phyloP scores from a whole-genome alignment of 208 protist species.

The Wallacemonas sp. region DNA sequence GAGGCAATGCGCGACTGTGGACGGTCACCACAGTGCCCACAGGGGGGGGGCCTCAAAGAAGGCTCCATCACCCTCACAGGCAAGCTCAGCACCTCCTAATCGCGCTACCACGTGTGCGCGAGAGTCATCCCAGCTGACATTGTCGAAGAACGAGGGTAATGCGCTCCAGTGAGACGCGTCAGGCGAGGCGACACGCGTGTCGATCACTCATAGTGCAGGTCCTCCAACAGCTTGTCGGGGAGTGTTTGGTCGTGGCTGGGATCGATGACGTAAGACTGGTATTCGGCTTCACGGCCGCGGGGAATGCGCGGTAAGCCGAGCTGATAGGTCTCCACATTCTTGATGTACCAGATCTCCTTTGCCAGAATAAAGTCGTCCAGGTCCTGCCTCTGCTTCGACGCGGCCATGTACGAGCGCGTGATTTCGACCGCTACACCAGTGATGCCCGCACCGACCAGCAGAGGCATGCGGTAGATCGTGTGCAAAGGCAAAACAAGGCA shows the following conservation, averaged over 20 bases:
- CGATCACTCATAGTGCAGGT: conserved; percentile 26
- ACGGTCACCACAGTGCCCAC: too few species aligned
- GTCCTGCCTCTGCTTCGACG: conserved; percentile 76
- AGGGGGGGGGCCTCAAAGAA: too few species aligned
- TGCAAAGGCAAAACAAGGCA: conserved; percentile 77
- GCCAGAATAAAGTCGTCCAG: conserved; percentile 84
- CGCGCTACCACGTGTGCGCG: too few species aligned
- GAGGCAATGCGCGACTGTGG: too few species aligned
- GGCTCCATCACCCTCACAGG: too few species aligned
- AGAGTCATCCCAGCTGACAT: too few species aligned
- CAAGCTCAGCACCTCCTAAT: too few species aligned
- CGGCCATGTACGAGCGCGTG: conserved; percentile 73
- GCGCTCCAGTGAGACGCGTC: too few species aligned
- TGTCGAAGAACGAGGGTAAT: too few species aligned
- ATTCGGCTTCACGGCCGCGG: conserved; percentile 66
- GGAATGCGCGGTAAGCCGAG: conserved; percentile 77
- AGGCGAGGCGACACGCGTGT: too few species aligned
- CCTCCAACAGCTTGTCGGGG: conserved; percentile 48
- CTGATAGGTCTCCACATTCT: conserved; percentile 89
- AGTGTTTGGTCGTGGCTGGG: conserved; percentile 26
- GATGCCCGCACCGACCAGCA: conserved; percentile 62
- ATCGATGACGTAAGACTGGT: conserved; percentile 61
- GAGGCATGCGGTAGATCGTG: conserved; percentile 76
- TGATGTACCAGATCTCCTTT: conserved; percentile 92
- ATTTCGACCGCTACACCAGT: conserved; percentile 73